Base-by-base conservation (phyloP, 139 green algal genomes). In the Chlamydomonas sphaeroides region DNA sequence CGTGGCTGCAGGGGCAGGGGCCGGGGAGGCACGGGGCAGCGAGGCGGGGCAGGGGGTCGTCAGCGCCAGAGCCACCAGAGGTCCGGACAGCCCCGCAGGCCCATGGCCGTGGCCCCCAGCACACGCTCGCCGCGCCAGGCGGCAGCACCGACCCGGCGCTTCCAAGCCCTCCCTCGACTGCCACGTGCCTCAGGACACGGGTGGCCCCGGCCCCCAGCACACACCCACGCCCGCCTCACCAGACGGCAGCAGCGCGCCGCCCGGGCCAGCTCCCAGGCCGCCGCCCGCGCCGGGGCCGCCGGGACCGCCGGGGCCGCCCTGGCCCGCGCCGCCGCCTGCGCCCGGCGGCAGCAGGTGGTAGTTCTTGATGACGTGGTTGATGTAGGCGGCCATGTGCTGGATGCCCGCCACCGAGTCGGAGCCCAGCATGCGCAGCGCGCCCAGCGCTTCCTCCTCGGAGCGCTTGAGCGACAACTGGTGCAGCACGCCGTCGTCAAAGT, bases 401-500 rank as follows among this genome's bases (percentile, higher is more conserved):
- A 91, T 91, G 66, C 67, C 69, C 6, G 65, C 48, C 18, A 62
- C 21, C 21, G 5, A 5, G 53, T 88, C 79, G 5, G 79, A 66
- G 0, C 68, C 72, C 23, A 92, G 85, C 39, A 78, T 83, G 49
- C 89, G 78, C 62, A 92, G 84, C n/a, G 89, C 89, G 11, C 49
- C 86, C 35, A 89, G 38, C 1, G 89, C 86, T 69, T 92, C 89
- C 6, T 90, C 86, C 67, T 90, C 86, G 42, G 68, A 89, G 39
- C 76, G 71, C 86, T 92, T 92, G 15, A 80, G 70, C 15, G 68
- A 81, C 36, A 92, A 82, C 84, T 92, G 89, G 69, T 91, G 84
- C 26, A 92, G 48, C 62, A 92, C 89, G 7, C 89, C 89, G 26
- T 92, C 89, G 70, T 92, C 89, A 88, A 91, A 92, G 49, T 91